Evolutionary conservation across 257 asterid genomes (phyloP).

Genomic region (Datura wrightii): DNA sequence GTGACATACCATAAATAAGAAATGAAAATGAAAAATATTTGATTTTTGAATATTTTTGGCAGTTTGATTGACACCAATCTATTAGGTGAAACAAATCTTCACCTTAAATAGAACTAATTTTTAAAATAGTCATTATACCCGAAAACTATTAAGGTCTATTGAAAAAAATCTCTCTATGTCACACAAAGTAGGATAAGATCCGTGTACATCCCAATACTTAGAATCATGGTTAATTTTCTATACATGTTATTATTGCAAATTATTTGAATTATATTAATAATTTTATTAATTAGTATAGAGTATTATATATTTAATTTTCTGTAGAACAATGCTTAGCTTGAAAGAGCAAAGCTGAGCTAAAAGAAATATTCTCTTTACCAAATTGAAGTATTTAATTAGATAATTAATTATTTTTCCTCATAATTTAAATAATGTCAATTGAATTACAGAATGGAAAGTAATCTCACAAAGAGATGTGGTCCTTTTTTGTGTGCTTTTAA

Average conservation of each 20-base stretch:
- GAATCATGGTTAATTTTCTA: background rate
- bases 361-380: background rate
- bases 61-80: background rate
- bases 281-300: background rate
- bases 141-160: too few relatives aligned
- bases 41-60: background rate
- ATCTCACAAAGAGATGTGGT: background rate
- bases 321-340: background rate
- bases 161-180: too few relatives aligned
- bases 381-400: background rate
- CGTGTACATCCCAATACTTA: background rate
- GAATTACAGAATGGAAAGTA: background rate
- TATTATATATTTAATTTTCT: background rate
- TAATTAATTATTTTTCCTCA: background rate
- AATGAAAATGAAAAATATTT: background rate
- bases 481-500: background rate
- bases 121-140: too few relatives aligned
- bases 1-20: slow-evolving; percentile 7
- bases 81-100: background rate
- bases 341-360: background rate
- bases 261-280: background rate
- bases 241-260: background rate
- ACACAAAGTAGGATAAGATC: too few relatives aligned
- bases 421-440: background rate
- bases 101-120: too few relatives aligned